phyloP scores from a whole-genome alignment of 176 grass and related monocot species.

The Musa acuminata region DNA sequence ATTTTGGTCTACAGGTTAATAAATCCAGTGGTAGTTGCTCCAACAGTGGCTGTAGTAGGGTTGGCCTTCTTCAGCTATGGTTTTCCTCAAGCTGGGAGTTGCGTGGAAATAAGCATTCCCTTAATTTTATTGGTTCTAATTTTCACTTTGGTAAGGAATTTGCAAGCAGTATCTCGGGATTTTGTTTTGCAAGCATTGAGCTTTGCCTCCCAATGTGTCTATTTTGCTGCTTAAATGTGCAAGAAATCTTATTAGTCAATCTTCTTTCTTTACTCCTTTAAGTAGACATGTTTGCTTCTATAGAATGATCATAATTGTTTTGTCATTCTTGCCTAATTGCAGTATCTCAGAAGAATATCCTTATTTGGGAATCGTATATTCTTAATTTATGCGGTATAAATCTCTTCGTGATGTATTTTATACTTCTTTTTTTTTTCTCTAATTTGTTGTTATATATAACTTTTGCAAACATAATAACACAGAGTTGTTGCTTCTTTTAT shows the following conservation, averaged over 20 bases:
- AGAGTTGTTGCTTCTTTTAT: constrained; percentile 6
- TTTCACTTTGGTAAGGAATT: constrained; percentile 69
- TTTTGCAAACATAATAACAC: background rate
- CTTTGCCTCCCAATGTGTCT: background rate
- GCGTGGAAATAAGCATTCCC: constrained; percentile 86
- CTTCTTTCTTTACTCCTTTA: background rate
- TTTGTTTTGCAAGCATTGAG: background rate
- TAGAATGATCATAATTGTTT: background rate
- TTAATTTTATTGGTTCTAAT: constrained; percentile 85
- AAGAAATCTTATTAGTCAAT: constrained; percentile 14
- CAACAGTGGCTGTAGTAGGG: constrained; percentile 80
- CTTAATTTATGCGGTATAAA: constrained; percentile 82
- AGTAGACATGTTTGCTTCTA: background rate
- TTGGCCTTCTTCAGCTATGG: constrained; percentile 93
- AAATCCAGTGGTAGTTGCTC: constrained; percentile 95
- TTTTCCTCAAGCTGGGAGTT: constrained; percentile 94
- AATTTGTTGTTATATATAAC: background rate
- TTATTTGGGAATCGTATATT: constrained; percentile 86
- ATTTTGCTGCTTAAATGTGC: background rate
- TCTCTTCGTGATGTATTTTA: constrained; percentile 2
- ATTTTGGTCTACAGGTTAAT: constrained; percentile 49
- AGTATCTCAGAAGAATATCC: constrained; percentile 81
- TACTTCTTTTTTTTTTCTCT: background rate
- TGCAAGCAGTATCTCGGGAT: background rate
- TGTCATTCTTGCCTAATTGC: constrained; percentile 26